Base-by-base conservation (phyloP, 208 protist genomes). In the Strigomonas culicis region DNA sequence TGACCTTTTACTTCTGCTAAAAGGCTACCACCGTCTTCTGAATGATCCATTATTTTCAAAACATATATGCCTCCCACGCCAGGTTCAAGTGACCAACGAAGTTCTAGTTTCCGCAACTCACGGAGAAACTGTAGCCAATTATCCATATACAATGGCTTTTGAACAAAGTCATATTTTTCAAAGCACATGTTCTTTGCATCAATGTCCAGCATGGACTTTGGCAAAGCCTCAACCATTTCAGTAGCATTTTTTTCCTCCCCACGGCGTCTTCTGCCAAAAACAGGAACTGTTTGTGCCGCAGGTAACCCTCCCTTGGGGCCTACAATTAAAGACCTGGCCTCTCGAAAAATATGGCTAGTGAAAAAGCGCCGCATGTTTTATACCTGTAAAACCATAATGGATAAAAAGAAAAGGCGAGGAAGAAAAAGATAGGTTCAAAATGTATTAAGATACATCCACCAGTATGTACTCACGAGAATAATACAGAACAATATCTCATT, bases 151-250 rank as follows among this genome's bases (percentile, higher is more conserved):
- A 82, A 28, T 30, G 87, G 87, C 44, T 82, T 86, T 34, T 86
- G 74, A 22, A 90, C 47, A 77, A 90, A 93, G 2, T 77, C 87
- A 66, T 93, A 90, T 1, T 74, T 71, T 39, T 88, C 81, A 63
- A 80, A 82, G 31, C 87, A 93, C 3, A 69, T 56, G 21, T 56
- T 72, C 49, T 84, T 86, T 1, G 84, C 77, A 3, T 85, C 76
- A 15, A 75, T 76, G 21, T 91, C 84, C 49, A 27, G n/a, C n/a
- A n/a, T n/a, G n/a, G n/a, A 19, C 24, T 19, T 22, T 8, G 13
- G 49, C 10, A 22, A 55, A 55, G 24, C n/a, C 25, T 55, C 49
- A 55, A 27, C 10, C n/a, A 10, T 19, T 10, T 19, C 13, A 10
- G 49, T 10, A 10, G n/a, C 24, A 21, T 27, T 10, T 21, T 27